phyloP scores from a whole-genome alignment of 2,329 filamentous ascomycete genomes.

The Fusarium odoratissimum region DNA sequence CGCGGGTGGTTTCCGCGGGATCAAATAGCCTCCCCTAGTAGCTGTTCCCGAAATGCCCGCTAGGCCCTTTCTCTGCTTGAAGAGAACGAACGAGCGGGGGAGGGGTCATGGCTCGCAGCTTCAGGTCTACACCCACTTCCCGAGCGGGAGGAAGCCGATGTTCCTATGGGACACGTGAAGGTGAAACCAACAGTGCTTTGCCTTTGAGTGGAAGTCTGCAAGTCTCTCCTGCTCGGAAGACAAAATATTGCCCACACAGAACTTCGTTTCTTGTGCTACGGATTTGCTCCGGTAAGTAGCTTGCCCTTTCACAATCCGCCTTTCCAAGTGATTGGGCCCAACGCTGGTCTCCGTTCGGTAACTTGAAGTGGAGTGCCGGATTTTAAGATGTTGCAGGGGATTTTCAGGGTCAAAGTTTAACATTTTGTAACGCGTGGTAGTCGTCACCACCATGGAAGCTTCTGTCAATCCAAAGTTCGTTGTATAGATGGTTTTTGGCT shows the following conservation, averaged over 20 bases:
- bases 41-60: background rate
- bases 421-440: accelerated
- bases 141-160: accelerated
- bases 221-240: background rate
- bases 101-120: background rate
- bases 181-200: background rate
- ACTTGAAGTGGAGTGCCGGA: background rate
- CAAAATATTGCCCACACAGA: no score
- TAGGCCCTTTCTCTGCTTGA: no score
- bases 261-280: no score
- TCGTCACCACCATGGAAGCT: background rate
- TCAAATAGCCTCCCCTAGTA: background rate
- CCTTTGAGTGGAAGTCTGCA: background rate
- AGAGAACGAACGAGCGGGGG: background rate
- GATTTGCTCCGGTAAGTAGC: background rate
- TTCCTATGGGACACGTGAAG: background rate
- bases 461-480: background rate
- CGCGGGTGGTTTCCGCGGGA: background rate
- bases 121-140: background rate
- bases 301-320: accelerated
- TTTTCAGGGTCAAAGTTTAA: background rate
- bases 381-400: no score
- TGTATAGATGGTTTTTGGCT: background rate
- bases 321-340: accelerated
- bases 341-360: background rate